Evolutionary conservation across 768 basidiomycete genomes (phyloP), one percentile per base, ranked within the genome.

Genomic region (Lactarius akahatsu): DNA sequence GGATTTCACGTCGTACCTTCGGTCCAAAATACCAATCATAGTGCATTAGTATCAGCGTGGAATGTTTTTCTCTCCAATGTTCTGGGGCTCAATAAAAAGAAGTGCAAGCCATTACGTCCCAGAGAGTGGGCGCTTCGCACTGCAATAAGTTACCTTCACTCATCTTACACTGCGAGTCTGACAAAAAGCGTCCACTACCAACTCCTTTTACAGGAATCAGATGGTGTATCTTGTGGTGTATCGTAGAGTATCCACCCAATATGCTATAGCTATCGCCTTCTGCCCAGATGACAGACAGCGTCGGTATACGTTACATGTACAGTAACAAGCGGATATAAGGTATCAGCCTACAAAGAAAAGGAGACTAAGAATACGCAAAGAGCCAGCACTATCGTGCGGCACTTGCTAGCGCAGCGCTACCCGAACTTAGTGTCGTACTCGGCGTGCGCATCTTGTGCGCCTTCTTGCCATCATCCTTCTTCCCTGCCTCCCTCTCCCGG

Each of bases 391-490:
- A 52, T 28, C 13, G 50, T 16, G 50, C 50, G 50, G 26, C 50
- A 26, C 50, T 26, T 26, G 50, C 50, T 0, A 52, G 23, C 13
- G 50, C 50, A 52, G 50, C 50, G n/a, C 57, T 43, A n/a, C 59
- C 54, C 7, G 59, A 55, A 28, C 55, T 36, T 15, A 64, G 52
- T 8, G 34, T 11, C 47, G 59, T 45, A 34, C 55, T 30, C 36
- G 60, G 55, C 36, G 41, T 45, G 10, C 36, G 60, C 45, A 50
- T n/a, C 34, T 57, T 61, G n/a, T 57, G 41, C 20, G 43, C 8
- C 43, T 57, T 65, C 41, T 65, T 56, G 8, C 59, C 34, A 65
- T 56, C 64, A 9, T 65, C 64, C 20, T 56, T 47, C 64, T 57
- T 34, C 55, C 55, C 45, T 60, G 36, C 36, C 10, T 60, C 59